Evolutionary conservation across 2,329 filamentous ascomycete genomes (phyloP), one percentile per base, ranked within the genome.

Genomic region (Boeremia exigua): DNA sequence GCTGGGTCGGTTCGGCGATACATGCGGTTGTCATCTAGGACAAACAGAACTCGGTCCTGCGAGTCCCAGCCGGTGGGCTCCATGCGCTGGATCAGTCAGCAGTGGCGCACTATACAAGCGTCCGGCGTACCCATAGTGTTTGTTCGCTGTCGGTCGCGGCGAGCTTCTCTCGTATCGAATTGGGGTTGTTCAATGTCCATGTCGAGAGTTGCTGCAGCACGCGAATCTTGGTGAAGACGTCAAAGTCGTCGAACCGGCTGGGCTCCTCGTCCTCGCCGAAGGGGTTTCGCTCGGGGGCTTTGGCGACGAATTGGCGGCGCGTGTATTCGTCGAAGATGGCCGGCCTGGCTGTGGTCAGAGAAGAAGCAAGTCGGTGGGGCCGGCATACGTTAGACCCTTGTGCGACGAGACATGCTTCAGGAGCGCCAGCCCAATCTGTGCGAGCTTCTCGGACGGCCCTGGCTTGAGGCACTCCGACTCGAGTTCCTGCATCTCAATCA

Each of bases 311-410:
- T 75, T 97, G 93, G 56, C 92, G 89, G 66, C 92, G 87, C 30
- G 92, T 89, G 73, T 97, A 96, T 70, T 97, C 92, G 72, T 98
- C 92, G 66, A 98, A 96, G 44, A 95, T 88, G 3, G 96, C 92
- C 48, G 82, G 85, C 1, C 93, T 97, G 66, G 62, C 44, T 46
- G 42, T 25, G 8, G 17, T 56, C 14, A 56, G 47, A 32, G n/a
- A 11, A 12, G 19, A 6, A 8, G 36, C 29, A 46, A 40, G 14
- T 19, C n/a, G 25, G 5, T 30, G 6, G 37, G 6, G 37, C 9
- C 10, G 23, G 44, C 90, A 64, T 85, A 96, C 92, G 89, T 96
- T 43, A 98, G 81, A 61, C 93, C 93, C 61, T 93, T 89, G 79
- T 97, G 92, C 57, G 93, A 96, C 29, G 95, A 97, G 45, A 97